These are phyloP conservation scores for Rhododendron henanense DNA, from an alignment of 148 eudicot species.

Conservation along the genomic window DNA sequence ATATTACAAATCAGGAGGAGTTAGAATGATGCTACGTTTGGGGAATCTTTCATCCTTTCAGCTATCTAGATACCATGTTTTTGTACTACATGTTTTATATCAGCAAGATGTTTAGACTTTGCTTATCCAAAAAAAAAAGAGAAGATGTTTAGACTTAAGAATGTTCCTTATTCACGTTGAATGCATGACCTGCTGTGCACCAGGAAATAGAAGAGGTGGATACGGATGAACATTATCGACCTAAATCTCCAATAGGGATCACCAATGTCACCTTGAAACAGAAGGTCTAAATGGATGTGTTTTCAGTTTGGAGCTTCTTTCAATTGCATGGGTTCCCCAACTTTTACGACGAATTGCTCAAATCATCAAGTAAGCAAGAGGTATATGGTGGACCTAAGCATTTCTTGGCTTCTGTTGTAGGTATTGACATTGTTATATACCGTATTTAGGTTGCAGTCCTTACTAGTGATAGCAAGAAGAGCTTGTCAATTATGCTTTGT, in stretches of 20 bases:
- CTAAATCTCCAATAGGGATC: slow-evolving; percentile 72
- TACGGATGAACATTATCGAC: slow-evolving; percentile 80
- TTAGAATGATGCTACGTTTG: background rate
- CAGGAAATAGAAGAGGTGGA: slow-evolving; percentile 98
- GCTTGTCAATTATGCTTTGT: background rate
- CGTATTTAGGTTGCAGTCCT: background rate
- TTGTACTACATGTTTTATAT: background rate
- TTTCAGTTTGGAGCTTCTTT: background rate
- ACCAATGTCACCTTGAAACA: slow-evolving; percentile 63
- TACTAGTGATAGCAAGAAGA: background rate
- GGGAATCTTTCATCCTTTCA: background rate
- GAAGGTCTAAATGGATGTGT: slow-evolving; percentile 33
- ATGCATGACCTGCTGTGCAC: background rate
- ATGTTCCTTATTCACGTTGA: background rate
- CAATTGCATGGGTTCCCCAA: background rate
- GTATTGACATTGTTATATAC: background rate
- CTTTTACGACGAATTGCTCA: background rate
- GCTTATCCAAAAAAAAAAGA: too few relatives aligned
- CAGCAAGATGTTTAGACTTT: background rate
- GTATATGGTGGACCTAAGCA: background rate
- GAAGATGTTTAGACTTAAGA: background rate
- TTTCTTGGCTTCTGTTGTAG: background rate
- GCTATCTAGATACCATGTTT: background rate
- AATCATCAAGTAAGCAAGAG: background rate
- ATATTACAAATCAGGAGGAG: background rate